phyloP scores from a whole-genome alignment of 495 filamentous ascomycete species.

The Thermochaetoides thermophila region DNA sequence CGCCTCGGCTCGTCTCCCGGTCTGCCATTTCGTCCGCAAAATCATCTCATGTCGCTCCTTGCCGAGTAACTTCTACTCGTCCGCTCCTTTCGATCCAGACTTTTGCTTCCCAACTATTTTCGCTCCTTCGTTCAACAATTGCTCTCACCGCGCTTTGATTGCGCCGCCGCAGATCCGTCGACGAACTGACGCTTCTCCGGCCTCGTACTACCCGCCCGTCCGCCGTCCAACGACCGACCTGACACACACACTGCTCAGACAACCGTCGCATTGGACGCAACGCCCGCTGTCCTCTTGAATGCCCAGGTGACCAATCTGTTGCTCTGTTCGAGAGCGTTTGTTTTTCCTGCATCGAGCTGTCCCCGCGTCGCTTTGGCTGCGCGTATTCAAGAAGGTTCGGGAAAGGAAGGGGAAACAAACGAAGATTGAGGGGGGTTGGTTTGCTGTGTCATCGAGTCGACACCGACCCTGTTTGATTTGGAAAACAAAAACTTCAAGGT shows the following conservation, averaged over 20 bases:
- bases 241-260: neutral
- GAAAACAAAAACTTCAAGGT: no score
- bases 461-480: neutral
- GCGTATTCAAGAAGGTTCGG: no score
- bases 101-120: slow-evolving; percentile 8
- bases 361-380: slow-evolving; percentile 4
- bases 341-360: slow-evolving; percentile 3
- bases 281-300: slow-evolving; percentile 14
- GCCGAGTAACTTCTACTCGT: slow-evolving; percentile 18
- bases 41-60: slow-evolving; percentile 23
- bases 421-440: neutral
- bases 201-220: slow-evolving; percentile 1
- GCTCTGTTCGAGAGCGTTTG: slow-evolving; percentile 21
- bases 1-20: slow-evolving; percentile 7
- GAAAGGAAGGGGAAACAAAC: slow-evolving; percentile 1
- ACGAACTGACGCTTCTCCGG: no score
- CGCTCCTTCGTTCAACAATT: slow-evolving; percentile 7
- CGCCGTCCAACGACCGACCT: neutral
- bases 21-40: slow-evolving; percentile 12
- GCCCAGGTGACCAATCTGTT: slow-evolving; percentile 17
- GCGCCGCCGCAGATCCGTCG: slow-evolving; percentile 4
- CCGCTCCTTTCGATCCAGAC: slow-evolving; percentile 14
- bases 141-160: slow-evolving; percentile 2
- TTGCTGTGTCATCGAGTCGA: neutral
- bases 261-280: neutral